Evolutionary conservation across 75 land plant genomes (phyloP).

Genomic region (Sequoiadendron giganteum): DNA sequence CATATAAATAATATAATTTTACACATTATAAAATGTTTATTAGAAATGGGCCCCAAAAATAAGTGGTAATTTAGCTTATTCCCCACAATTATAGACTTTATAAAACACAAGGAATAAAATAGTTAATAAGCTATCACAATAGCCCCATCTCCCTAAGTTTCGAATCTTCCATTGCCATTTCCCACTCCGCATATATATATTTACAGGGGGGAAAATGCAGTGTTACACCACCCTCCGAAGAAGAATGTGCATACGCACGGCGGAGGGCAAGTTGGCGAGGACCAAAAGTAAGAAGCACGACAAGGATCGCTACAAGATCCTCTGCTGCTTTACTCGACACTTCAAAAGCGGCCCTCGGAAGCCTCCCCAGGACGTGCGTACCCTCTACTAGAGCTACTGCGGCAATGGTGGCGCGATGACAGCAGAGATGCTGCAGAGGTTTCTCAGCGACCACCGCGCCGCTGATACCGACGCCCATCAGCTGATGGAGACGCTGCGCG

Average conservation of each 20-base stretch:
- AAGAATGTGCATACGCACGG: neutral
- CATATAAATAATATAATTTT: too few relatives aligned
- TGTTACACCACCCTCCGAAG: neutral
- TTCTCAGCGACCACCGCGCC: neutral
- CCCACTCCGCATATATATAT: too few relatives aligned
- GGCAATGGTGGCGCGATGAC: neutral
- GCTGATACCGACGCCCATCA: neutral
- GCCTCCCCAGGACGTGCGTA: neutral
- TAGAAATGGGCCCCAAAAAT: too few relatives aligned
- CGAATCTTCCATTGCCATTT: neutral
- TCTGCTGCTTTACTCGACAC: neutral
- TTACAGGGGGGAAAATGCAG: too few relatives aligned
- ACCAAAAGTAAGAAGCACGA: neutral
- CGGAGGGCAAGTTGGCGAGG: neutral
- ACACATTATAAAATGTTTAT: too few relatives aligned
- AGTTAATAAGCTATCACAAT: too few relatives aligned
- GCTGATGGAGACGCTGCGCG: neutral
- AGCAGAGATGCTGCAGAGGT: neutral
- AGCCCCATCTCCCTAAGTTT: too few relatives aligned
- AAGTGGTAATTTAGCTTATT: too few relatives aligned
- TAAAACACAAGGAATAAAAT: too few relatives aligned
- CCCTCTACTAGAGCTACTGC: neutral
- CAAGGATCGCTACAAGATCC: neutral
- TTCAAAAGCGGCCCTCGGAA: neutral
- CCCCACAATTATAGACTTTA: too few relatives aligned